Percentiles rank a stretch among this genome's conserved stretches.
Evolutionary conservation across 2,329 filamentous ascomycete species (phyloP).

Genomic region (Ascochyta pisi): DNA sequence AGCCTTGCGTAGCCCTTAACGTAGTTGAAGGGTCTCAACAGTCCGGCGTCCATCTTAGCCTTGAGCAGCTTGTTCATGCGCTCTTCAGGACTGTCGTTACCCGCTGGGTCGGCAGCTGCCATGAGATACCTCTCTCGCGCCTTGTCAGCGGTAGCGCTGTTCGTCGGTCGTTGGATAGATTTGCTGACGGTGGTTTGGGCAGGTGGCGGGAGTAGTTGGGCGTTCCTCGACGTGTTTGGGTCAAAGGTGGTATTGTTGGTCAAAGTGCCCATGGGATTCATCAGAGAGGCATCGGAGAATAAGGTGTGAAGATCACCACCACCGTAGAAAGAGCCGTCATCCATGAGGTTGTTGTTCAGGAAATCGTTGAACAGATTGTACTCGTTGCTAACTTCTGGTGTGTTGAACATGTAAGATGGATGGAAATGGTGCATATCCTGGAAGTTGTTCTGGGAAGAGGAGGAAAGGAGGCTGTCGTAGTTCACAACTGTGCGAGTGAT

Average conservation of each 20-base stretch:
- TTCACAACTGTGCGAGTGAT: constrained; percentile 67
- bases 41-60: constrained; percentile 94
- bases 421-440: constrained; percentile 95
- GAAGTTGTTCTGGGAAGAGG: constrained; percentile 75
- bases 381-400: constrained; percentile 94
- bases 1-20: constrained; percentile 93
- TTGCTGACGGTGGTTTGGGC: constrained; percentile 57
- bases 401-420: constrained; percentile 92
- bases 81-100: constrained; percentile 83
- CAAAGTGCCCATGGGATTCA: constrained; percentile 52
- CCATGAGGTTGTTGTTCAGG: constrained; percentile 86
- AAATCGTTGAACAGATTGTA: constrained; percentile 98
- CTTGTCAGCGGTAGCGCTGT: constrained; percentile 70
- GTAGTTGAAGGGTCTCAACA: constrained; percentile 97
- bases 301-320: constrained; percentile 57
- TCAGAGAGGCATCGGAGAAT: constrained; percentile 65
- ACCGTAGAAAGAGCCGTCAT: constrained; percentile 63
- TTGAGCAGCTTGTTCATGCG: constrained; percentile 93
- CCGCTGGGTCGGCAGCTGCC: constrained; percentile 92
- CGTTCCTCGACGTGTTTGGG: constrained; percentile 56
- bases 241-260: constrained; percentile 41
- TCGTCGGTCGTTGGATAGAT: constrained; percentile 66
- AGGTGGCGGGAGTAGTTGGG: constrained; percentile 50
- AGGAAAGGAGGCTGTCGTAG: constrained; percentile 80
- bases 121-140: constrained; percentile 90